Evolutionary conservation across 2,329 filamentous ascomycete genomes (phyloP), one percentile per base, ranked within the genome.

Genomic region (Colletotrichum sansevieriae): DNA sequence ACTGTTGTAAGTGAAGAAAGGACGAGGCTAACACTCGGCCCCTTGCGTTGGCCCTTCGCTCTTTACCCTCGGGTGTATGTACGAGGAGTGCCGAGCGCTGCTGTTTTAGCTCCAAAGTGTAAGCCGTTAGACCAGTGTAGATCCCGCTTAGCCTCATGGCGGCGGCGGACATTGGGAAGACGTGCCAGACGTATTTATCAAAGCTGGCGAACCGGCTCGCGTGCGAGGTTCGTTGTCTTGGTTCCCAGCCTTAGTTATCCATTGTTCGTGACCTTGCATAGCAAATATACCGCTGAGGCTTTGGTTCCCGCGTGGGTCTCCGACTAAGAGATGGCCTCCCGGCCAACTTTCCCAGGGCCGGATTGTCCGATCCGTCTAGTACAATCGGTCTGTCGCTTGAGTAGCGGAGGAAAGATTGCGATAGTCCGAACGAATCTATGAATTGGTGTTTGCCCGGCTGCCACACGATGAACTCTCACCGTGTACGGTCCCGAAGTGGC

Each of bases 21-120:
- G 66, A 66, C 60, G 63, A 69, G 55, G 62, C 63, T 65, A 49
- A 69, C 62, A 54, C 66, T 65, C 66, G 66, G 66, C 55, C 66
- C 66, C 41, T 51, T 61, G 66, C 33, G 10, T 52, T 52, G 49
- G 49, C 33, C 15, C 9, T 41, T 35, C 18, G 33, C 10, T 39
- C 9, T 39, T 39, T 39, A 12, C 37, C 37, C 9, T 39, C 37
- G 52, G 8, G 52, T 39, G 33, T 60, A 29, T 39, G 47, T 52
- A 54, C 59, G 47, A 62, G 37, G 35, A 65, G 63, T 55, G 66
- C 66, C 66, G 66, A 69, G 66, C 66, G 66, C 39, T 69, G 66
- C 55, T 60, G 62, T 44, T 61, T 60, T 66, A 66, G 66, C 37
- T 15, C 62, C 54, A 39, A 54, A 58, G 66, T 66, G 56, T 49